Conservation (phyloP, 495 filamentous ascomycete species). For the Daldinia concentrica region DNA sequence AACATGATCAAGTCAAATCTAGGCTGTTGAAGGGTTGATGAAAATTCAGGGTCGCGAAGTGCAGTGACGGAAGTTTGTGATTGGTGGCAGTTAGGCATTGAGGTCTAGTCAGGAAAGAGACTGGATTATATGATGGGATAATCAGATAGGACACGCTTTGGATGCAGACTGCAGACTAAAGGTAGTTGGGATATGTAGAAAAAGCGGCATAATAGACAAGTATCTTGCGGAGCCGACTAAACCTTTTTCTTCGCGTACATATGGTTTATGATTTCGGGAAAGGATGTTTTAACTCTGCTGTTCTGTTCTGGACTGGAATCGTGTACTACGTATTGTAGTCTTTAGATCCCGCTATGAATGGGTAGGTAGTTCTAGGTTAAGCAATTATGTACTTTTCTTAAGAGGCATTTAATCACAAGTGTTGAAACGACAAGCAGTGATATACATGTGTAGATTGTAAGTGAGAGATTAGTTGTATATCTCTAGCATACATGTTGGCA, state of each 20-base stretch:
- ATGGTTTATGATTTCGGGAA: neutral
- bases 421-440: no score
- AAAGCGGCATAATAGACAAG: conserved; percentile 28
- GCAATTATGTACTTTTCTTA: no score
- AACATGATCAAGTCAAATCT: conserved; percentile 11
- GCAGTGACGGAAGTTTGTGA: conserved; percentile 3
- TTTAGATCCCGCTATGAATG: neutral
- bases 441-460: no score
- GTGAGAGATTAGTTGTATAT: no score
- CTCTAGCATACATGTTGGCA: no score
- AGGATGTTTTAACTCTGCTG: neutral
- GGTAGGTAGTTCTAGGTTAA: no score
- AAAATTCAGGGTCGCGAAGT: conserved; percentile 14
- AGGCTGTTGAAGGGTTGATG: conserved; percentile 8
- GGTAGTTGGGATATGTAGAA: conserved; percentile 14
- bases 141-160: conserved; percentile 7
- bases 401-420: no score
- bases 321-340: neutral
- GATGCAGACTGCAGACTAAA: conserved; percentile 5
- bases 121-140: conserved; percentile 16
- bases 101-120: conserved; percentile 8
- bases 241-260: neutral
- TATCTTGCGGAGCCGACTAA: conserved; percentile 9
- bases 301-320: neutral
- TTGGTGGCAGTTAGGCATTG: neutral